Conservation (phyloP, 495 filamentous ascomycete genomes). For the Trichoderma gamsii region DNA sequence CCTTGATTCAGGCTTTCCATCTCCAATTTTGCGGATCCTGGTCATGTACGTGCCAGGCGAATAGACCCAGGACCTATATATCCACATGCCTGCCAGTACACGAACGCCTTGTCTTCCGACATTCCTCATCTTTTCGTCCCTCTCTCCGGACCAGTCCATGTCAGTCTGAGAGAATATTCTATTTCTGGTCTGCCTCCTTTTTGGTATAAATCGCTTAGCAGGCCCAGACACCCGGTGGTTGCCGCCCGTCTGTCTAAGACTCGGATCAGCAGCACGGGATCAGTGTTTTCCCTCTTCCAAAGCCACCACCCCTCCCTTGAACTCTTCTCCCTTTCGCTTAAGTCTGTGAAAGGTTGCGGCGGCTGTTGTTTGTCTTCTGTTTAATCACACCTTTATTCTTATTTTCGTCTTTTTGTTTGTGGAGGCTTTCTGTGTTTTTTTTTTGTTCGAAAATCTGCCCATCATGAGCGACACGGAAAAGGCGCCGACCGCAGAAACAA, state of each 20-base stretch:
- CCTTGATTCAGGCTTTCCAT: neutral
- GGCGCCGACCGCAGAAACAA: neutral
- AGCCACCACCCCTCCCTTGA: constrained; percentile 2
- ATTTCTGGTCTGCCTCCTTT: neutral
- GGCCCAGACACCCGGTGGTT: constrained; percentile 7
- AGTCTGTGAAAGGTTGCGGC: neutral
- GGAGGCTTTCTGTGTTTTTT: neutral
- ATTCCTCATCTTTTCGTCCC: neutral
- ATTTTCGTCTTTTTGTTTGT: neutral
- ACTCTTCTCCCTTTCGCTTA: constrained; percentile 3
- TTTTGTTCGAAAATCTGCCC: neutral
- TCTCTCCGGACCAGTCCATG: neutral
- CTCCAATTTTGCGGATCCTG: neutral
- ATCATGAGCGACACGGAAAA: constrained; percentile 17
- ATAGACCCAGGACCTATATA: neutral
- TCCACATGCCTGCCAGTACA: constrained; percentile 1
- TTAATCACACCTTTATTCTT: neutral
- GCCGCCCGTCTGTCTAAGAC: constrained; percentile 11
- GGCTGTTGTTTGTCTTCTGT: neutral
- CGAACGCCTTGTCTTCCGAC: neutral
- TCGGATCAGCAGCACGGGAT: constrained; percentile 8
- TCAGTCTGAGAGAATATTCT: neutral
- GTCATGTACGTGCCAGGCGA: neutral
- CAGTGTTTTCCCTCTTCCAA: constrained; percentile 4
- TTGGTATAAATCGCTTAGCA: constrained; percentile 6